Base-by-base conservation (phyloP, 345 rosid species). In the Lepidium aucheri region DNA sequence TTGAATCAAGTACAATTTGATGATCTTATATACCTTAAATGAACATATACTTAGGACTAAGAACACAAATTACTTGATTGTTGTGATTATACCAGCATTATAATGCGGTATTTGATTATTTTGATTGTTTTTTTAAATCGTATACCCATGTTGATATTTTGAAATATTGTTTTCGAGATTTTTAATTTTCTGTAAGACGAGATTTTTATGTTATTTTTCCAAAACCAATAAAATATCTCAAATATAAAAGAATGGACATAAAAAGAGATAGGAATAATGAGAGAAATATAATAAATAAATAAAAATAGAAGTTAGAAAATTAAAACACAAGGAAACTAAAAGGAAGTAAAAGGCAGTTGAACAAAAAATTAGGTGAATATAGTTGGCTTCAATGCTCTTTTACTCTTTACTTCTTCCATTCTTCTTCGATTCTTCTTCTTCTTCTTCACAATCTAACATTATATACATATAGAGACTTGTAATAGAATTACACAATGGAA, bases 321-420 rank as follows among this genome's bases (percentile, higher is more conserved):
- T 26, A 26, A 26, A 26, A 26, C 35, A 60, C 54, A 69, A 60
- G 65, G 45, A 57, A 67, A 69, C 60, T 50, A 60, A 51, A 60
- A 60, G 60, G 72, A 68, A 58, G 61, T 69, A 69, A 69, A 69
- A 65, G 70, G 76, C 76, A 72, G 76, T 64, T 72, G 76, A 72
- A 72, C 76, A 72, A 43, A 65, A 72, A 72, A 46, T 57, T 72
- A 64, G 76, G 76, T 72, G 76, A 72, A 65, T 45, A 14, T 72
- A 72, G 76, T 65, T 72, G 76, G 76, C 76, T 65, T 52, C 70
- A 57, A 64, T 56, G 33, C 60, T 42, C 70, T 58, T 55, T 72
- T 49, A 64, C 75, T 54, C 67, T 4, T 43, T 70, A 41, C 74
- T 69, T 61, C 68, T 70, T 60, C 74, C 30, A 26, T 70, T 60